phyloP scores from a whole-genome alignment of 2,329 filamentous ascomycete genomes.

The Botrytis elliptica region DNA sequence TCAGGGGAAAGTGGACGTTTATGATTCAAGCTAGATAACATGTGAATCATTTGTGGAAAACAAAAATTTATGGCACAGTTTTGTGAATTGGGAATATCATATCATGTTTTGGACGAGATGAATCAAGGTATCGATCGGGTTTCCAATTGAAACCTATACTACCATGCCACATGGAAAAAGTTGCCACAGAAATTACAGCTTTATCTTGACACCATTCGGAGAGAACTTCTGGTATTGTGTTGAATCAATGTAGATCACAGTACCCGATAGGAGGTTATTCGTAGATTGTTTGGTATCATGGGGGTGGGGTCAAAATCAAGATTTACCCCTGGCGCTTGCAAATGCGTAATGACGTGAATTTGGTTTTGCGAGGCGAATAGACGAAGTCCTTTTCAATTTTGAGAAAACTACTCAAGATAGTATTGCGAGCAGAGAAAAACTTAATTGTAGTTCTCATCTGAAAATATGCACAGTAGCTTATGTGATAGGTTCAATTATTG shows the following conservation, averaged over 20 bases:
- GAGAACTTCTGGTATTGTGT: not conserved
- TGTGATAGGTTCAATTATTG: constrained; percentile 22
- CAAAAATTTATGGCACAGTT: not conserved
- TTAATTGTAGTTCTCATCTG: not conserved
- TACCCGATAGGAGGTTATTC: not conserved
- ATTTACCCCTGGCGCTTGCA: constrained; percentile 22
- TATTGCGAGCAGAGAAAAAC: not conserved
- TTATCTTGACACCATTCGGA: not conserved
- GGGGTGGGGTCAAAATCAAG: constrained; percentile 20
- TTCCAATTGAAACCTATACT: not conserved
- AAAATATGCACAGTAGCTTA: not conserved
- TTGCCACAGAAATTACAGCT: not conserved
- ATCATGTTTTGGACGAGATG: not conserved
- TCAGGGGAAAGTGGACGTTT: not conserved
- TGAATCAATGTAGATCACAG: not conserved
- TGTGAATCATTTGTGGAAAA: not conserved
- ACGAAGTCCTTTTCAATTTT: not conserved
- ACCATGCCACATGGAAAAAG: not conserved
- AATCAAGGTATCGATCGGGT: not conserved
- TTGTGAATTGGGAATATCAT: not conserved
- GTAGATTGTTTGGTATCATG: not conserved
- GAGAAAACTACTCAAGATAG: not conserved
- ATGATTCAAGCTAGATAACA: not conserved
- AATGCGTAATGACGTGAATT: constrained; percentile 23
- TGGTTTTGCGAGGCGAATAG: not conserved